Evolutionary conservation across 306 rosid genomes (phyloP).

Genomic region (Cyamopsis tetragonoloba): DNA sequence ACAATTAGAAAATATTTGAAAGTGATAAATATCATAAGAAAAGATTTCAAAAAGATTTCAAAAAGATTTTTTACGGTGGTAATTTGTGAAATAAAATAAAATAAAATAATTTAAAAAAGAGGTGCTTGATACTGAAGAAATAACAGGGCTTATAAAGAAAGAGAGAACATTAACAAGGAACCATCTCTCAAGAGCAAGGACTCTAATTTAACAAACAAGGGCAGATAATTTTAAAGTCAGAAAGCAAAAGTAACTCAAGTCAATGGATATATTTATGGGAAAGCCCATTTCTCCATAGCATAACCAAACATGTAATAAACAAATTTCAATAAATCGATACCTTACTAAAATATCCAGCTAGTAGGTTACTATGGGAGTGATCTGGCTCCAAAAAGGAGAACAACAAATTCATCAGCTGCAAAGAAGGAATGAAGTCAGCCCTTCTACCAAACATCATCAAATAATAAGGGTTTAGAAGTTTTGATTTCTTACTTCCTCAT

Average conservation of each 20-base stretch:
- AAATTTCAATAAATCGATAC: slow-evolving; percentile 42
- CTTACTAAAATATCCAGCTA: slow-evolving; percentile 99
- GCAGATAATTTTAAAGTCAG: not conserved
- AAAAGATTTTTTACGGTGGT: too few species aligned
- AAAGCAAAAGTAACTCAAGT: not conserved
- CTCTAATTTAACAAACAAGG: too few species aligned
- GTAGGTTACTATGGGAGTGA: slow-evolving; percentile 65
- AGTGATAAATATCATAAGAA: too few species aligned
- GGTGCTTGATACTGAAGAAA: too few species aligned
- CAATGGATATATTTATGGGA: not conserved
- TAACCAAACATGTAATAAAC: not conserved
- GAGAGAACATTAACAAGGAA: too few species aligned
- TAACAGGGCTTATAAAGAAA: too few species aligned
- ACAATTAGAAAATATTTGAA: too few species aligned
- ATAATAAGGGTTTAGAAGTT: slow-evolving; percentile 6
- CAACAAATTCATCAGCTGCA: slow-evolving; percentile 86
- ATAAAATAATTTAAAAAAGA: too few species aligned
- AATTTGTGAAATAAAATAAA: too few species aligned
- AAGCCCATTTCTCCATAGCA: not conserved
- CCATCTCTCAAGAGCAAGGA: too few species aligned
- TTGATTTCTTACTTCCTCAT: slow-evolving; percentile 70
- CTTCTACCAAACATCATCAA: not conserved
- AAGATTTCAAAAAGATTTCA: too few species aligned
- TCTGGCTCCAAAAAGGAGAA: slow-evolving; percentile 93
- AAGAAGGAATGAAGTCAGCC: slow-evolving; percentile 41